Conservation (phyloP, 352 stramenopile species). For the Globisporangium acanthophoron region DNA sequence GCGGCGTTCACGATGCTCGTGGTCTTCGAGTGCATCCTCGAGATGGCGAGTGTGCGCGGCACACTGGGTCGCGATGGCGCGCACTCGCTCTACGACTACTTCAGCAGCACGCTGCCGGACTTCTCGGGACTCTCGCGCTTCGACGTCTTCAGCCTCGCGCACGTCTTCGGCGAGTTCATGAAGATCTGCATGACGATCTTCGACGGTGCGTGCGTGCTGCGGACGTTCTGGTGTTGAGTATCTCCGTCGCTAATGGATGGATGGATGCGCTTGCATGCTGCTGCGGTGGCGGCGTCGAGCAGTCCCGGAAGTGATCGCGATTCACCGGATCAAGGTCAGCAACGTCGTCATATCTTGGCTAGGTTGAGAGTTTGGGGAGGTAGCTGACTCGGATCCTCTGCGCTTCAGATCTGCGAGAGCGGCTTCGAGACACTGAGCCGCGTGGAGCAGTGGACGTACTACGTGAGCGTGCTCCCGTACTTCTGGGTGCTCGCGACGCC, state of each 20-base stretch:
- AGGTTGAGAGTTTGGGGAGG: neutral
- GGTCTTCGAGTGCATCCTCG: slow-evolving; percentile 75
- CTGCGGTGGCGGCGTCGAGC: neutral
- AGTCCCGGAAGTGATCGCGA: slow-evolving; percentile 80
- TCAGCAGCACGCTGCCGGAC: slow-evolving; percentile 68
- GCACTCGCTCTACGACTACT: slow-evolving; percentile 74
- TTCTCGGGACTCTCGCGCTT: slow-evolving; percentile 58
- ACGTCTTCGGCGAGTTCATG: slow-evolving; percentile 65
- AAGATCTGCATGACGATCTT: slow-evolving; percentile 81
- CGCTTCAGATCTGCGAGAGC: slow-evolving; percentile 51
- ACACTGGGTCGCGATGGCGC: slow-evolving; percentile 56
- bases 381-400: neutral
- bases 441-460: slow-evolving; percentile 80
- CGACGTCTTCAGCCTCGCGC: slow-evolving; percentile 57
- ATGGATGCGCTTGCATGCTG: neutral
- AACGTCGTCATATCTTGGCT: neutral
- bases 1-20: slow-evolving; percentile 70
- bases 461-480: slow-evolving; percentile 82
- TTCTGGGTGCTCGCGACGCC: slow-evolving; percentile 83
- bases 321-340: slow-evolving; percentile 65
- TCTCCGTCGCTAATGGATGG: neutral
- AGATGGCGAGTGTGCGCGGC: slow-evolving; percentile 59
- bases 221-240: neutral
- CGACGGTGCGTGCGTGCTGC: slow-evolving; percentile 47
- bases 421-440: slow-evolving; percentile 55